A percentile compares a stretch with the other conserved stretches of the same genome.
phyloP scores from a whole-genome alignment of 768 basidiomycete species.

The Sistotremastrum suecicum region DNA sequence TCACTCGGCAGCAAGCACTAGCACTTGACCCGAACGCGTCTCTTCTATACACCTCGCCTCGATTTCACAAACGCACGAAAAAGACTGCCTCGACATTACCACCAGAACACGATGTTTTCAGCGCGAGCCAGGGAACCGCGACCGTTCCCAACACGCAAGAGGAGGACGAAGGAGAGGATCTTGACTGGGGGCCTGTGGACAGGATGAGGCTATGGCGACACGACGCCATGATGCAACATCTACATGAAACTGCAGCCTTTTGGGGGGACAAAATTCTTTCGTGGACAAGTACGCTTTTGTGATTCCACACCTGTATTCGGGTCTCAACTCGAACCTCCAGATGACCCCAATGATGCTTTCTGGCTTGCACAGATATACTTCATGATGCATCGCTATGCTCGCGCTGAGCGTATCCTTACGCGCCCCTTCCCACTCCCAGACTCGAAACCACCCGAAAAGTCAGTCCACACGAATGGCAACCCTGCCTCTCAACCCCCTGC shows the following conservation, averaged over 20 bases:
- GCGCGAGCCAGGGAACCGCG: conserved; percentile 27
- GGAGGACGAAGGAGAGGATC: conserved; percentile 20
- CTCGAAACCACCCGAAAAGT: conserved; percentile 17
- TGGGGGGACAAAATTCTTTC: conserved; percentile 97
- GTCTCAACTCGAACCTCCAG: conserved; percentile 23
- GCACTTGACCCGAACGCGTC: conserved; percentile 71
- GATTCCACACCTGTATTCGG: neutral
- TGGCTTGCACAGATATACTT: conserved; percentile 99
- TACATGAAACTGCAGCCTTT: conserved; percentile 93
- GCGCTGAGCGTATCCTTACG: conserved; percentile 82
- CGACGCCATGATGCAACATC: conserved; percentile 96
- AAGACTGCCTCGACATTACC: conserved; percentile 44
- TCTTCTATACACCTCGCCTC: conserved; percentile 55
- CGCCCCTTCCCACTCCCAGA: conserved; percentile 62
- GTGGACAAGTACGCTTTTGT: conserved; percentile 69
- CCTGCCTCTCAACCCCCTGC: conserved; percentile 24
- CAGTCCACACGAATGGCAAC: conserved; percentile 12
- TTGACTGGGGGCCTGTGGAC: conserved; percentile 80
- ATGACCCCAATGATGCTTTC: conserved; percentile 95
- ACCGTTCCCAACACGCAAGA: conserved; percentile 42
- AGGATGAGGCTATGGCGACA: conserved; percentile 95
- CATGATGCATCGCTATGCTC: conserved; percentile 88
- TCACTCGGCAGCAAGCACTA: conserved; percentile 29
- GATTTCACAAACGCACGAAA: conserved; percentile 39
- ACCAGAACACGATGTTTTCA: conserved; percentile 54